A percentile compares a stretch with the other conserved stretches of the same genome.
Conservation (phyloP, 2,329 filamentous ascomycete genomes). For the Sporothrix inflata region DNA sequence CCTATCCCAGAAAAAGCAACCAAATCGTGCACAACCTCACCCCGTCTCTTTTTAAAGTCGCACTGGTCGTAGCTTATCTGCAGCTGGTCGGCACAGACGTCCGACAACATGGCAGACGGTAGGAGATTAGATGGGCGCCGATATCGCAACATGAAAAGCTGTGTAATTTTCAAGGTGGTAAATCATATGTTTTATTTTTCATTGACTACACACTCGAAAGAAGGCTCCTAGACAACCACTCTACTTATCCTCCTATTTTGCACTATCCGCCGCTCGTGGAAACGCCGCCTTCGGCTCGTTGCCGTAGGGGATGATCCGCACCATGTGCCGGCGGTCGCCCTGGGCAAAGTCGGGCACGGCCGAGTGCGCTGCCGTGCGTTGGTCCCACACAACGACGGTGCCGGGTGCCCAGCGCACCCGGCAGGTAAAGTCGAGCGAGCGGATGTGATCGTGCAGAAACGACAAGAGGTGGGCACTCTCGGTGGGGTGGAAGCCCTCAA, state of each 20-base stretch:
- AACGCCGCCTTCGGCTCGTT: constrained; percentile 15
- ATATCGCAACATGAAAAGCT: neutral
- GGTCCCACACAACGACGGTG: constrained; percentile 48
- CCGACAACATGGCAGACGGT: neutral
- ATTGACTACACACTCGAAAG: too few species aligned
- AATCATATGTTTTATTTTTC: too few species aligned
- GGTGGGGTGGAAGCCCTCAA: constrained; percentile 82
- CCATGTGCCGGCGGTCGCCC: constrained; percentile 34
- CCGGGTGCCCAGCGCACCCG: constrained; percentile 52
- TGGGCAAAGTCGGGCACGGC: constrained; percentile 34
- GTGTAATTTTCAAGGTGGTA: too few species aligned
- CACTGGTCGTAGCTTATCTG: neutral
- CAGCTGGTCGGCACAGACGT: neutral
- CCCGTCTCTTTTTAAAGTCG: neutral
- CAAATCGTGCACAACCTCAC: neutral
- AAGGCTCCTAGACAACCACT: too few species aligned
- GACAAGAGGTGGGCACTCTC: constrained; percentile 66
- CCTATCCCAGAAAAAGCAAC: neutral
- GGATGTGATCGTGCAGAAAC: constrained; percentile 49
- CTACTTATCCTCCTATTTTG: too few species aligned
- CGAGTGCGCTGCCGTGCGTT: constrained; percentile 35
- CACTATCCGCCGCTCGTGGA: too few species aligned
- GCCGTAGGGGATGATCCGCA: constrained; percentile 36
- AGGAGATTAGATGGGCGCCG: neutral
- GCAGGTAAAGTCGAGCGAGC: constrained; percentile 52